These are phyloP conservation scores for Austroboletus niveus DNA, from an alignment of 1,284 basidiomycete genomes.

Conservation along the genomic window DNA sequence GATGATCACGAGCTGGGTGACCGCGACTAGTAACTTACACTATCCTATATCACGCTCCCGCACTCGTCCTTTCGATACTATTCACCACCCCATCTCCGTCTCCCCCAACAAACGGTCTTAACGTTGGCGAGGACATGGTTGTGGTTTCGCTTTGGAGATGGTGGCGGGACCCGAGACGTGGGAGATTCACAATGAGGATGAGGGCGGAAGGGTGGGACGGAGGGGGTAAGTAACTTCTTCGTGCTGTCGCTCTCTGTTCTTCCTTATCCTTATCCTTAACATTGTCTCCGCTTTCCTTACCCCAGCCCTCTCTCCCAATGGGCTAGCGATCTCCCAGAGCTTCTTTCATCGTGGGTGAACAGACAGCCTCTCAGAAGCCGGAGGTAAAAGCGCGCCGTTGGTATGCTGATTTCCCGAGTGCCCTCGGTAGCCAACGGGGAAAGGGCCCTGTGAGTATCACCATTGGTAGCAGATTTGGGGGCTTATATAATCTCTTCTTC, in stretches of 20 bases:
- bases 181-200: conserved; percentile 19
- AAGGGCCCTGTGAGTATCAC: conserved; percentile 5
- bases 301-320: conserved; percentile 52
- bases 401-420: conserved; percentile 6
- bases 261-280: conserved; percentile 35
- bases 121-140: too few relatives aligned
- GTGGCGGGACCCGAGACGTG: conserved; percentile 23
- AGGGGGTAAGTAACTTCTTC: conserved; percentile 35
- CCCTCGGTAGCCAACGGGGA: background rate
- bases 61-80: too few relatives aligned
- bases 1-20: too few relatives aligned
- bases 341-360: conserved; percentile 52
- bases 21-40: too few relatives aligned
- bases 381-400: background rate
- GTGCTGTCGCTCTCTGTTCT: conserved; percentile 17
- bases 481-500: conserved; percentile 63
- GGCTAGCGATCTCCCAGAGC: conserved; percentile 58
- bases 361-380: conserved; percentile 40
- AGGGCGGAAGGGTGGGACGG: conserved; percentile 39
- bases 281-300: conserved; percentile 25
- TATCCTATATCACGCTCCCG: too few relatives aligned
- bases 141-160: conserved; percentile 25
- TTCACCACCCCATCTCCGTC: too few relatives aligned
- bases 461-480: conserved; percentile 22
- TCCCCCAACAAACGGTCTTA: too few relatives aligned